A percentile compares a stretch with the other conserved stretches of the same genome.
Conservation (phyloP, 108 stramenopile species). For the Seminavis robusta region DNA sequence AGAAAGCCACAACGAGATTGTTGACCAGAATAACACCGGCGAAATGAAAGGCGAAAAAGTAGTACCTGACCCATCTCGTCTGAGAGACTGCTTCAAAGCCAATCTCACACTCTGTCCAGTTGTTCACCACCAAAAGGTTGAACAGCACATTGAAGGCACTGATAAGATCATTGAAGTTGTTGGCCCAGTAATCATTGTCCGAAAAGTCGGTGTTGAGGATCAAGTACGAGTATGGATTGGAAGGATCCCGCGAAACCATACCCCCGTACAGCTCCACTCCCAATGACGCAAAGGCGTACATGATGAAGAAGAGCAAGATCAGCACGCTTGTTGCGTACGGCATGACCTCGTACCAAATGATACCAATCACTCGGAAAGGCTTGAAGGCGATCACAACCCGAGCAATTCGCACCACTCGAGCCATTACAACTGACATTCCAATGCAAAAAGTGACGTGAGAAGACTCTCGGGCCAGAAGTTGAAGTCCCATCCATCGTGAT, state of each 20-base stretch:
- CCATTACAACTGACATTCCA: constrained; percentile 81
- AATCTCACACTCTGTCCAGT: constrained; percentile 66
- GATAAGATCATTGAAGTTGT: constrained; percentile 85
- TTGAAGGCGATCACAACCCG: constrained; percentile 54
- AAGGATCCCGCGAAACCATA: constrained; percentile 58
- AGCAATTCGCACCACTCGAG: constrained; percentile 60
- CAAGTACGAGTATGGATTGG: constrained; percentile 31
- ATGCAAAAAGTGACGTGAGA: no score
- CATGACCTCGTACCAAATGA: constrained; percentile 46
- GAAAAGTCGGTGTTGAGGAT: constrained; percentile 64
- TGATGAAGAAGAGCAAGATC: constrained; percentile 43
- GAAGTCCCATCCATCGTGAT: neutral
- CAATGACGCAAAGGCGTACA: constrained; percentile 59
- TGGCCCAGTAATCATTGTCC: constrained; percentile 64
- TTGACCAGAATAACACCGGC: constrained; percentile 64
- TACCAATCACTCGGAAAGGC: constrained; percentile 54
- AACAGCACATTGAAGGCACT: constrained; percentile 75
- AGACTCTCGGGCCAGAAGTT: no score
- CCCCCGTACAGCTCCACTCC: constrained; percentile 72
- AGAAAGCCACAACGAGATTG: constrained; percentile 78
- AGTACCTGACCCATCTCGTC: constrained; percentile 45
- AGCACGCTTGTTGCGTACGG: constrained; percentile 48
- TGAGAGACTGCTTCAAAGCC: constrained; percentile 42
- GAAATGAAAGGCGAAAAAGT: constrained; percentile 70
- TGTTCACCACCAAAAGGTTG: constrained; percentile 78